Conservation (phyloP, 164 flowering plant species). For the Litsea cubeba region DNA sequence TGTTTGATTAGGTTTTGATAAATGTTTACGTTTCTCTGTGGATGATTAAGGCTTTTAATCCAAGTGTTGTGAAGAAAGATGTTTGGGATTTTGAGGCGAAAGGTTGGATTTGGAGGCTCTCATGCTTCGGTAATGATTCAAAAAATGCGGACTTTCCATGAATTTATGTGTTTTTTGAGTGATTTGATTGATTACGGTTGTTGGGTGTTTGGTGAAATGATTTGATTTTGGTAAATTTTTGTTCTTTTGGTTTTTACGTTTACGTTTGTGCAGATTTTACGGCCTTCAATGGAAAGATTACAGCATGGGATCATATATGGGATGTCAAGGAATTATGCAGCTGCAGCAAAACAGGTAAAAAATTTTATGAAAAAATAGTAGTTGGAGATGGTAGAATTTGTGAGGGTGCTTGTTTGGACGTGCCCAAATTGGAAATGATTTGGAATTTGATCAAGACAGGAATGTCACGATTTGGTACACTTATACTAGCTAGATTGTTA, state of each 20-base stretch:
- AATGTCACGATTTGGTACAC: not conserved
- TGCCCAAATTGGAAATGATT: not conserved
- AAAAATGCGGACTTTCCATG: too few relatives aligned
- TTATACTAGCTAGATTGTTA: too few relatives aligned
- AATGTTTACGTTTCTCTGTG: too few relatives aligned
- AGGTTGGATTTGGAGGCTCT: slow-evolving; percentile 10
- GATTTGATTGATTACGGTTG: not conserved
- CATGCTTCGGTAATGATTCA: slow-evolving; percentile 9
- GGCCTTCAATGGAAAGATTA: slow-evolving; percentile 13
- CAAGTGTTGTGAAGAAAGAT: slow-evolving; percentile 9
- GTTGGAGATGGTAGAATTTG: not conserved
- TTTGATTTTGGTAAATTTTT: not conserved
- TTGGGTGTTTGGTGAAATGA: not conserved
- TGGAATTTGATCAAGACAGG: not conserved
- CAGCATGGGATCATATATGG: not conserved
- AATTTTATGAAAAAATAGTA: not conserved
- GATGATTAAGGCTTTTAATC: too few relatives aligned
- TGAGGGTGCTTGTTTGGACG: not conserved
- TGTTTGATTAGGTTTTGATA: too few relatives aligned
- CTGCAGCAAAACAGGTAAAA: slow-evolving; percentile 17
- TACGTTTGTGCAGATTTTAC: not conserved
- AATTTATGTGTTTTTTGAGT: not conserved
- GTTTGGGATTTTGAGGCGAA: slow-evolving; percentile 18
- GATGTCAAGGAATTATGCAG: slow-evolving; percentile 12
- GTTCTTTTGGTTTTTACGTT: not conserved